Evolutionary conservation across 202 grass and related monocot species (phyloP).

Genomic region (Alloteropsis angusta): DNA sequence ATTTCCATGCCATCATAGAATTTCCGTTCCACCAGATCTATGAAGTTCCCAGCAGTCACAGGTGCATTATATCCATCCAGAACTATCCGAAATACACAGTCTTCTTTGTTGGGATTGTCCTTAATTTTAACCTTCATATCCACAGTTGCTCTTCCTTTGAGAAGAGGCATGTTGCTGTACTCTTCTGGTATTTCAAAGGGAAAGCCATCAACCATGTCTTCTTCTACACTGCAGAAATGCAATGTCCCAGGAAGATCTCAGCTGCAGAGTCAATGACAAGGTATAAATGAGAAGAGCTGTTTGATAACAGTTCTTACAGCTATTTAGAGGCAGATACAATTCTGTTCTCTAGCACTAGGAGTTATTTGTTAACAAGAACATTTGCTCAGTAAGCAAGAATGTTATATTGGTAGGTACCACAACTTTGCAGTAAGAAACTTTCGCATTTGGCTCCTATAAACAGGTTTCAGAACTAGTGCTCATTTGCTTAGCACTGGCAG

Average conservation of each 20-base stretch:
- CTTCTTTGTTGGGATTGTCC: slow-evolving; percentile 84
- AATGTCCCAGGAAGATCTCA: slow-evolving; percentile 95
- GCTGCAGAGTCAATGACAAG: slow-evolving; percentile 93
- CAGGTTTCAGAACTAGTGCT: neutral
- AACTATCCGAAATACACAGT: slow-evolving; percentile 89
- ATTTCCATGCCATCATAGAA: slow-evolving; percentile 99
- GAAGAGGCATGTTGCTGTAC: slow-evolving; percentile 81
- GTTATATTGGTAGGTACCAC: neutral
- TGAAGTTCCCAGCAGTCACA: slow-evolving; percentile 81
- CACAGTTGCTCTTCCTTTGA: slow-evolving; percentile 86
- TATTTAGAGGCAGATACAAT: slow-evolving; percentile 28
- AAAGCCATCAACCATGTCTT: slow-evolving; percentile 98
- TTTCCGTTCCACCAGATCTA: slow-evolving; percentile 87
- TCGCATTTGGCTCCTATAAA: neutral
- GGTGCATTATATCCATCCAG: slow-evolving; percentile 94
- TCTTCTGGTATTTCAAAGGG: slow-evolving; percentile 90
- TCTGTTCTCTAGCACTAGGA: slow-evolving; percentile 10
- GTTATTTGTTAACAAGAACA: neutral
- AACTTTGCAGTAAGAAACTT: slow-evolving; percentile 3
- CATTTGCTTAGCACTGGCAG: neutral
- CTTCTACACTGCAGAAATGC: slow-evolving; percentile 99
- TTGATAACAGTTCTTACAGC: slow-evolving; percentile 31
- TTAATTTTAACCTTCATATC: slow-evolving; percentile 99
- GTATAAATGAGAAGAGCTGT: slow-evolving; percentile 85
- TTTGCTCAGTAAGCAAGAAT: neutral